Base-by-base conservation (phyloP, 345 rosid genomes). In the Firmiana major region DNA sequence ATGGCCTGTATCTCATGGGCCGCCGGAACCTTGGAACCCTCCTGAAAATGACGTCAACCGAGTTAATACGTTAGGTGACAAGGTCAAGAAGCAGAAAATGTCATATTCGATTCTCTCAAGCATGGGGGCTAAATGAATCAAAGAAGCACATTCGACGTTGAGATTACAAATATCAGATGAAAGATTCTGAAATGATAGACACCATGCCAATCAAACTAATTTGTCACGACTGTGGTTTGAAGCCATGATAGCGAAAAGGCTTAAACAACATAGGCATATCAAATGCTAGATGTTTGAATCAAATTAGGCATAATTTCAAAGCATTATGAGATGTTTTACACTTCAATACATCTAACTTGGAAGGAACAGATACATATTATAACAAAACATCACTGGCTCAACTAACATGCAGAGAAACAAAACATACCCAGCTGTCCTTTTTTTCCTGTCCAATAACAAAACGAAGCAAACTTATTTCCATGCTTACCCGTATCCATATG, bases 1-100 rank as follows among this genome's bases (percentile, higher is more conserved):
- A 96, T 8, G 99, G 99, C 82, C 98, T 90, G 79, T 92, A 96
- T 42, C 99, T 85, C 88, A 87, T 87, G 0, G 99, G 92, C 74
- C 98, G 87, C 85, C 99, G 87, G 85, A 89, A 93, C 89, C 99
- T 91, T 1, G 99, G 98, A 77, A 89, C 85, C 88, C 97, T 92
- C 87, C 99, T 96, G 97, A 80, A 76, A 55, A 85, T 80, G 48
- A 83, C 70, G 64, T 54, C 48, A 66, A 49, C 26, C 0, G 59
- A 2, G 57, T 28, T 6, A 57, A 36, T 22, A n/a, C 4, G 3
- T 73, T n/a, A 9, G 0, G 40, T 42, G 16, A 73, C 7, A 57
- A n/a, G 19, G 64, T 57, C 17, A 51, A 3, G 4, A 10, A 42
- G 12, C 19, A 24, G n/a, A 55, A n/a, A 26, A 34, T 28, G 9